Conservation (phyloP, 129 eudicot species). For the Helianthus tuberosus region DNA sequence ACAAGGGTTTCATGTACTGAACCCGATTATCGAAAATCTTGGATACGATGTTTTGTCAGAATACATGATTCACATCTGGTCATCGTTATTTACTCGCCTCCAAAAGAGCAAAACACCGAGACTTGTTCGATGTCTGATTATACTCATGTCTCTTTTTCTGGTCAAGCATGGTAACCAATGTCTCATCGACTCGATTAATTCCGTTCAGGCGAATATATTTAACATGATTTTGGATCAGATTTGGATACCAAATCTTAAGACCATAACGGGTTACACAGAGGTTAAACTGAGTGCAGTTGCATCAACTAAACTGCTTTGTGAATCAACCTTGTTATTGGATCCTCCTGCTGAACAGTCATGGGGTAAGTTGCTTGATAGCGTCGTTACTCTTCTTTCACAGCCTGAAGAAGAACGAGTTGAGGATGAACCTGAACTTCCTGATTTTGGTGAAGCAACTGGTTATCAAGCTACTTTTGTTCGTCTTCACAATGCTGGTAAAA, state of each 20-base stretch:
- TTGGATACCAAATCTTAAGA: slow-evolving; percentile 88
- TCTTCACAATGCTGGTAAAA: slow-evolving; percentile 85
- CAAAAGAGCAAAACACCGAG: slow-evolving; percentile 56
- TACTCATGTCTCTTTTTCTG: slow-evolving; percentile 86
- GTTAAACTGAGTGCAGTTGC: slow-evolving; percentile 84
- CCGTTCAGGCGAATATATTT: slow-evolving; percentile 71
- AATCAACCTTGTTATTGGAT: slow-evolving; percentile 56
- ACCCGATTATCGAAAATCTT: slow-evolving; percentile 86
- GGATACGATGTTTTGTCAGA: slow-evolving; percentile 75
- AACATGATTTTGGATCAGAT: slow-evolving; percentile 58
- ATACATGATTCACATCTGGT: slow-evolving; percentile 68
- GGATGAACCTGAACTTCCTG: slow-evolving; percentile 94
- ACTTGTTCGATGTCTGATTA: slow-evolving; percentile 66
- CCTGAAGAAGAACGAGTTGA: slow-evolving; percentile 91
- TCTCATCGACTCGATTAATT: slow-evolving; percentile 68
- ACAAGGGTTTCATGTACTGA: slow-evolving; percentile 92
- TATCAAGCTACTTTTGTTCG: slow-evolving; percentile 78
- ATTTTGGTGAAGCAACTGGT: slow-evolving; percentile 77
- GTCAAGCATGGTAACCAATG: slow-evolving; percentile 72
- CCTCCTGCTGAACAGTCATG: slow-evolving; percentile 57
- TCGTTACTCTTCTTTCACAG: slow-evolving; percentile 80
- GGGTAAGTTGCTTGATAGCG: slow-evolving; percentile 85
- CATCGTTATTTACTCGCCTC: slow-evolving; percentile 63
- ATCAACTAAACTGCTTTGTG: slow-evolving; percentile 78
- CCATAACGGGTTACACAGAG: slow-evolving; percentile 73